Conservation (phyloP, 306 rosid genomes). For the Medicago ruthenica region DNA sequence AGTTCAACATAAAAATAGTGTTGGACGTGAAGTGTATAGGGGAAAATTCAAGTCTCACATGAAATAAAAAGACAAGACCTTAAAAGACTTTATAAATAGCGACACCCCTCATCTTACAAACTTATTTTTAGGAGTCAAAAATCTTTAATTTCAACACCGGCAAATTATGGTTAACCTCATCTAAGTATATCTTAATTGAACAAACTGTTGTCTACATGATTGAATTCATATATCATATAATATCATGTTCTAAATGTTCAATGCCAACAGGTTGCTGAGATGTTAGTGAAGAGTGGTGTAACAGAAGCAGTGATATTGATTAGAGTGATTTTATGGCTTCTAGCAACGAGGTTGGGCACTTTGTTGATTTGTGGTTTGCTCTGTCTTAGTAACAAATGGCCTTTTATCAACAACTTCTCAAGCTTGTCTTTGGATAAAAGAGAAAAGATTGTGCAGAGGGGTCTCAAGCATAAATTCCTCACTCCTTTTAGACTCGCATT, state of each 20-base stretch:
- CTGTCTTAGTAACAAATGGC: conserved; percentile 47
- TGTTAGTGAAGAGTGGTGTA: conserved; percentile 39
- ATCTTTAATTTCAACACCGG: too few species aligned
- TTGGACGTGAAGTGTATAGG: too few species aligned
- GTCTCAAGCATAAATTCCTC: conserved; percentile 50
- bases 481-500: conserved; percentile 56
- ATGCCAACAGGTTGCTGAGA: conserved; percentile 50
- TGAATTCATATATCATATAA: not conserved
- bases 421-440: conserved; percentile 50
- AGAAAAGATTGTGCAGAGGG: conserved; percentile 51
- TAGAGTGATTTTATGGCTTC: conserved; percentile 55
- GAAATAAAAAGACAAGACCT: too few species aligned
- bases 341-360: conserved; percentile 55
- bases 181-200: too few species aligned
- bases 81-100: too few species aligned
- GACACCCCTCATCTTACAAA: too few species aligned
- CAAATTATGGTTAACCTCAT: too few species aligned
- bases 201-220: too few species aligned
- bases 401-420: conserved; percentile 52
- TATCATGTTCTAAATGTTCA: not conserved
- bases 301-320: conserved; percentile 47
- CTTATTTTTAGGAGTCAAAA: too few species aligned
- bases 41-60: too few species aligned
- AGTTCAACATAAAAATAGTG: too few species aligned
- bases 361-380: conserved; percentile 52